Evolutionary conservation across 495 filamentous ascomycete species (phyloP), one percentile per base, ranked within the genome.

Genomic region (Xanthoparmelia taractica): DNA sequence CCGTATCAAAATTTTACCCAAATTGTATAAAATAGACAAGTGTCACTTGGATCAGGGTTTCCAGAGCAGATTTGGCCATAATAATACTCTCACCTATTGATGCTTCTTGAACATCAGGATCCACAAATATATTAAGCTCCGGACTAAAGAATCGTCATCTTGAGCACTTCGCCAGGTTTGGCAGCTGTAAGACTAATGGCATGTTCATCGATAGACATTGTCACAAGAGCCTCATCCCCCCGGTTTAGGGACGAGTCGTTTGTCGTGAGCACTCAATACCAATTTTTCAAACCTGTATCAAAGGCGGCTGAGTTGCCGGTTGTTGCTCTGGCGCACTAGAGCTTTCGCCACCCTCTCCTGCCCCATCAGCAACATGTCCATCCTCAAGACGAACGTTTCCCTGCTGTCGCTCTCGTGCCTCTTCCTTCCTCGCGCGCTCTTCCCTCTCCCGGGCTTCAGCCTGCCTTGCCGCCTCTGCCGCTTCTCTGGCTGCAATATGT

Each of bases 401-500:
- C 34, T 65, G 40, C 41, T 43, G 57, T 66, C 67, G 65, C 43
- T 70, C 65, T 59, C 59, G 38, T 52, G 60, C 45, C 66, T 71
- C 74, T 63, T 75, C 77, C 48, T 73, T 70, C 45, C 67, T 62
- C 64, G 64, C 80, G 12, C 73, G 76, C 60, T 79, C 79, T 59
- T 76, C 77, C n/a, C 70, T 74, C 57, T 80, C 72, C 54, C 73
- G 74, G 64, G 78, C 69, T 66, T 78, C 74, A 41, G 78, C 80
- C 68, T 82, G 76, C 54, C 79, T 78, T 34, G 78, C 80, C 29
- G 76, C 79, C 66, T 85, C 85, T 11, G 84, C 83, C 6, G 79
- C 83, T 68, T 88, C 86, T 43, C 85, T 78, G 41, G 84, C 86
- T 63, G 81, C 79, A 54, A 96, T 90, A 69, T 94, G 88, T 52